Percentiles rank a stretch among this genome's conserved stretches.
Evolutionary conservation across 2,329 filamentous ascomycete genomes (phyloP).

Genomic region (Fusarium albidum): DNA sequence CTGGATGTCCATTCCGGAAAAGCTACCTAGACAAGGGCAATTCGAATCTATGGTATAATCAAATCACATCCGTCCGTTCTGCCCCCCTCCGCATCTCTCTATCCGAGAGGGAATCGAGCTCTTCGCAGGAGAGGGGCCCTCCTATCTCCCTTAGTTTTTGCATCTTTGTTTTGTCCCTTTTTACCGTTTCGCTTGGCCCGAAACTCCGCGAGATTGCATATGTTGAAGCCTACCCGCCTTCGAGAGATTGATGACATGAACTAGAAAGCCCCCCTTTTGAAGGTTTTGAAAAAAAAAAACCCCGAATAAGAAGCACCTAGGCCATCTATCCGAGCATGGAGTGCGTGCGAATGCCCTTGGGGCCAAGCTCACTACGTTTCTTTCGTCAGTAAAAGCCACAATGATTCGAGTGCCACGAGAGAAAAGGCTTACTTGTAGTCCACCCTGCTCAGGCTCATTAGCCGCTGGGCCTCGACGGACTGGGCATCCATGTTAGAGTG

Average conservation of each 20-base stretch:
- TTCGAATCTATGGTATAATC: conserved; percentile 37
- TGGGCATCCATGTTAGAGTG: conserved; percentile 63
- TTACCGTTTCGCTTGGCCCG: conserved; percentile 34
- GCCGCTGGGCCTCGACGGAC: conserved; percentile 59
- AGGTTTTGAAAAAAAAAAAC: conserved; percentile 7
- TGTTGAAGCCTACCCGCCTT: conserved; percentile 18
- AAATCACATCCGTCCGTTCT: conserved; percentile 26
- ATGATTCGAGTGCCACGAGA: not conserved
- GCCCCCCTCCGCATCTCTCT: conserved; percentile 1
- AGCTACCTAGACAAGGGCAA: conserved; percentile 18
- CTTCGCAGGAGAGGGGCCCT: conserved; percentile 1
- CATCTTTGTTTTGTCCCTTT: conserved; percentile 20
- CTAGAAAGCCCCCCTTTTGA: conserved; percentile 2
- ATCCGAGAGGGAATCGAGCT: not conserved
- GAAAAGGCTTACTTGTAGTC: conserved; percentile 66
- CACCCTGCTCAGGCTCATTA: conserved; percentile 65
- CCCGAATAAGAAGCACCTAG: conserved; percentile 21
- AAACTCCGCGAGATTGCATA: conserved; percentile 33
- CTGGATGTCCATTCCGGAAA: conserved; percentile 5
- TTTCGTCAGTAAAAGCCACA: conserved; percentile 28
- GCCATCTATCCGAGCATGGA: conserved; percentile 57
- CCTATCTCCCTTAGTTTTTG: conserved; percentile 1
- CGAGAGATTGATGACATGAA: conserved; percentile 8
- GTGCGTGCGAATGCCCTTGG: conserved; percentile 62
- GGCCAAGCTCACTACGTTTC: conserved; percentile 59